Conservation (phyloP, 371 early-diverging fungal species). For the Apophysomyces variabilis region DNA sequence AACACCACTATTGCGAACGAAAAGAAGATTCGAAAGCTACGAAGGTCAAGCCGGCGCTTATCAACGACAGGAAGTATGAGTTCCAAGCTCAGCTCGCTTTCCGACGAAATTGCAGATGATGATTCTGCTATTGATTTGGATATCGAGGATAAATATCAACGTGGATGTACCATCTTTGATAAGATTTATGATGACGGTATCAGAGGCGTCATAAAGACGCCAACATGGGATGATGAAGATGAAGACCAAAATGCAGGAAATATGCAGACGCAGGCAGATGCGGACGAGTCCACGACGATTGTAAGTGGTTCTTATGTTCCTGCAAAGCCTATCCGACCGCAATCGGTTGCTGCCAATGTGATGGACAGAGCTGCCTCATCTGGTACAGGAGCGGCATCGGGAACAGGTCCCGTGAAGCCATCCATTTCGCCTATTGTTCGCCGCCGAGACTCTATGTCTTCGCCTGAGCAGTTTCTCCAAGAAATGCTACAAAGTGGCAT, state of each 20-base stretch:
- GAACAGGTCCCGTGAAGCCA: conserved; percentile 29
- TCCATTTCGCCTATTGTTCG: conserved; percentile 33
- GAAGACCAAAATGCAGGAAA: neutral
- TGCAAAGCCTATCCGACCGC: neutral
- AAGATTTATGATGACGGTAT: conserved; percentile 56
- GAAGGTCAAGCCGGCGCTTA: conserved; percentile 21
- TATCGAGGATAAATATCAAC: conserved; percentile 32
- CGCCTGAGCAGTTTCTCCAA: conserved; percentile 36
- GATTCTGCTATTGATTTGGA: conserved; percentile 37
- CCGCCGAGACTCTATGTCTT: conserved; percentile 34
- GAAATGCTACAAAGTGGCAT: conserved; percentile 18
- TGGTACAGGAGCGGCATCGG: conserved; percentile 10
- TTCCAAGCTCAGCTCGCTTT: conserved; percentile 19
- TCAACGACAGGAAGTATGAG: conserved; percentile 4
- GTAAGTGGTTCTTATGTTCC: neutral
- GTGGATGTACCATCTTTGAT: conserved; percentile 46
- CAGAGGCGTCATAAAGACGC: conserved; percentile 26
- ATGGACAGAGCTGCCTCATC: conserved; percentile 13
- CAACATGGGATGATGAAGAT: conserved; percentile 23
- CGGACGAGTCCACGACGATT: conserved; percentile 19
- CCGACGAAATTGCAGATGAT: conserved; percentile 31
- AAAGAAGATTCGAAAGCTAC: conserved; percentile 67
- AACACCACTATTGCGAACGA: conserved; percentile 75
- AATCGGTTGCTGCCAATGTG: neutral
- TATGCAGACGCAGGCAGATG: neutral